Percentiles rank a stretch among this genome's conserved stretches.
phyloP scores from a whole-genome alignment of 2,329 filamentous ascomycete genomes.

The Cladosporium phlei region DNA sequence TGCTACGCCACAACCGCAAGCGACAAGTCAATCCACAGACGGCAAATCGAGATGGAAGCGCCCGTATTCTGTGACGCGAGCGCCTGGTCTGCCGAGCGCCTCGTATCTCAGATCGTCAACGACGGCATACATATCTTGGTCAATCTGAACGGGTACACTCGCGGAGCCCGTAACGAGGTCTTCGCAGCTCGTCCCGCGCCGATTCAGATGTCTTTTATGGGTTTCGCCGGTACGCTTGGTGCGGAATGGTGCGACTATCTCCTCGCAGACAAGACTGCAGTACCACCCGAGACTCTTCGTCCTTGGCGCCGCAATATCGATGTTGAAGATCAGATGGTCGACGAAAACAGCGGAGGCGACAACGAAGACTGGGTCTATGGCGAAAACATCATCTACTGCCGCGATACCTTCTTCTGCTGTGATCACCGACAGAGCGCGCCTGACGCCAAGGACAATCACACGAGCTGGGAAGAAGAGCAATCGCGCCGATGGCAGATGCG shows the following conservation, averaged over 20 bases:
- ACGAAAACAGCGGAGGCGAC: conserved; percentile 59
- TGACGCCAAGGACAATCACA: conserved; percentile 59
- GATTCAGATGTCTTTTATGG: conserved; percentile 99
- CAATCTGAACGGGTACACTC: conserved; percentile 96
- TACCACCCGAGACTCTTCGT: conserved; percentile 75
- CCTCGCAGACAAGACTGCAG: conserved; percentile 79
- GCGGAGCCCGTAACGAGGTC: conserved; percentile 93
- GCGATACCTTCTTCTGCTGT: conserved; percentile 96
- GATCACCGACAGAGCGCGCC: conserved; percentile 89
- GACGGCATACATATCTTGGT: conserved; percentile 92
- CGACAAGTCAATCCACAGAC: conserved; percentile 81
- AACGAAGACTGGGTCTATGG: conserved; percentile 84
- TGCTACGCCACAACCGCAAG: conserved; percentile 94
- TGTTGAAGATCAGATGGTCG: conserved; percentile 61
- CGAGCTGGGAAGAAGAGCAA: conserved; percentile 83
- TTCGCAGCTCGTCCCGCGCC: conserved; percentile 92
- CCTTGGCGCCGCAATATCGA: conserved; percentile 71
- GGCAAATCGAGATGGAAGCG: conserved; percentile 88
- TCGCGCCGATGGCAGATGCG: conserved; percentile 83
- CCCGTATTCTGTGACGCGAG: conserved; percentile 88
- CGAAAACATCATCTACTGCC: conserved; percentile 92
- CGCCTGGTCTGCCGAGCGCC: conserved; percentile 74
- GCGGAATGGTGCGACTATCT: conserved; percentile 99
- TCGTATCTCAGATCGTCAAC: conserved; percentile 78
- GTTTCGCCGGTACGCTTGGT: conserved; percentile 90